These are phyloP conservation scores for Saccharomycopsis olivae DNA, from an alignment of 805 yeast genomes.

Conservation along the genomic window DNA sequence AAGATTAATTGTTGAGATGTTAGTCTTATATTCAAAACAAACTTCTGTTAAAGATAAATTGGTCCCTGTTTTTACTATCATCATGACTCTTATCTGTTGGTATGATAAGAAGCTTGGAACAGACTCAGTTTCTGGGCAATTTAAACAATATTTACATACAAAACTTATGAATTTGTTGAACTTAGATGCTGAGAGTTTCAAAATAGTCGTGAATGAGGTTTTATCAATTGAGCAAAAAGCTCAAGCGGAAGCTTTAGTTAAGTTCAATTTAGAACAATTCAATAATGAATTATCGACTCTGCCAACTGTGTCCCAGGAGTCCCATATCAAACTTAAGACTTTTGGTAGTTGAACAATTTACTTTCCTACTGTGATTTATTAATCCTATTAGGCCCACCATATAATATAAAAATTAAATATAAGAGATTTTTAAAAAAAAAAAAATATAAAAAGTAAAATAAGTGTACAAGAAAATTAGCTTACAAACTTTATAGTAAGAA, in stretches of 20 bases:
- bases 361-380: no score
- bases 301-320: neutral
- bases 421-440: neutral
- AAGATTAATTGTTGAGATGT: slow-evolving; percentile 36
- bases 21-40: slow-evolving; percentile 35
- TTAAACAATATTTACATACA: slow-evolving; percentile 32
- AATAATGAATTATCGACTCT: neutral
- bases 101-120: slow-evolving; percentile 19
- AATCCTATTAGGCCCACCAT: neutral
- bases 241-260: slow-evolving; percentile 20
- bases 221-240: slow-evolving; percentile 31
- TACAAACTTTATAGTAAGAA: slow-evolving; percentile 1
- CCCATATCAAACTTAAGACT: slow-evolving; percentile 16
- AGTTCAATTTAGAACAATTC: slow-evolving; percentile 11
- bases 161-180: slow-evolving; percentile 38
- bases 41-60: slow-evolving; percentile 24
- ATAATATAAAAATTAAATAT: neutral
- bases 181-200: slow-evolving; percentile 37
- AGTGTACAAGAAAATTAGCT: neutral
- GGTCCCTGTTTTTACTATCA: slow-evolving; percentile 20
- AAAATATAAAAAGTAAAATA: neutral
- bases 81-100: slow-evolving; percentile 29
- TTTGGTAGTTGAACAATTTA: slow-evolving; percentile 4
- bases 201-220: slow-evolving; percentile 30
- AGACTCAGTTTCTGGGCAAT: slow-evolving; percentile 18